These are phyloP conservation scores for Hypoxylon sp. DNA, from an alignment of 2,329 filamentous ascomycete species.

Conservation along the genomic window DNA sequence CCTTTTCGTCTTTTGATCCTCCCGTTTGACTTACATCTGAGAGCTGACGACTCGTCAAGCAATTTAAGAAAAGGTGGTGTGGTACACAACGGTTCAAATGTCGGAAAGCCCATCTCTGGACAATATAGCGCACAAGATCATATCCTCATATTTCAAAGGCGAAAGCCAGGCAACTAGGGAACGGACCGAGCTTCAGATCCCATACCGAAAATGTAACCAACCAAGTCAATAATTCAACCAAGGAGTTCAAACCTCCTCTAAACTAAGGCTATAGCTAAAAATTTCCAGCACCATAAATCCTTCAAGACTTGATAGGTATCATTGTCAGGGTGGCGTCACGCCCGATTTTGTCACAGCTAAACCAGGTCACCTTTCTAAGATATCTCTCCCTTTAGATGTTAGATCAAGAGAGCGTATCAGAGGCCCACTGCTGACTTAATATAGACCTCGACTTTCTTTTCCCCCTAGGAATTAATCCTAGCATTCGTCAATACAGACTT, in stretches of 20 bases:
- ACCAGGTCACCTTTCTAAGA: not conserved
- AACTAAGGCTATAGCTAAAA: not conserved
- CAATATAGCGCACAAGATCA: not conserved
- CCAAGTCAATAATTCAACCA: not conserved
- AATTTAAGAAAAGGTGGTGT: conserved; percentile 6
- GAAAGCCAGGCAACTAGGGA: too few species aligned
- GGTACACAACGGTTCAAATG: conserved; percentile 8
- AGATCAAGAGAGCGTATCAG: not conserved
- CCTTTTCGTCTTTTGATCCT: conserved; percentile 3
- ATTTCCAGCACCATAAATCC: not conserved
- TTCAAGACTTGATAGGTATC: not conserved
- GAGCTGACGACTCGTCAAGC: conserved; percentile 17
- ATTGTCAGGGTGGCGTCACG: not conserved
- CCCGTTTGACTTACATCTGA: conserved; percentile 8
- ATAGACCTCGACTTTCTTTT: not conserved
- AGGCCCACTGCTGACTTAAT: not conserved
- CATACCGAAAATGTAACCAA: not conserved
- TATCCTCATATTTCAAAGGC: not conserved
- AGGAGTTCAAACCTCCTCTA: not conserved
- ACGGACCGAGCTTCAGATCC: not conserved
- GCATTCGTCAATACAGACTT: not conserved
- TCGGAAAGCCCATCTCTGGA: not conserved
- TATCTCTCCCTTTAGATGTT: not conserved
- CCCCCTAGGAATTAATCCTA: not conserved
- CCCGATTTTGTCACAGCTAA: not conserved